Evolutionary conservation across 805 yeast species (phyloP).

Genomic region (Metschnikowia reukaufii): DNA sequence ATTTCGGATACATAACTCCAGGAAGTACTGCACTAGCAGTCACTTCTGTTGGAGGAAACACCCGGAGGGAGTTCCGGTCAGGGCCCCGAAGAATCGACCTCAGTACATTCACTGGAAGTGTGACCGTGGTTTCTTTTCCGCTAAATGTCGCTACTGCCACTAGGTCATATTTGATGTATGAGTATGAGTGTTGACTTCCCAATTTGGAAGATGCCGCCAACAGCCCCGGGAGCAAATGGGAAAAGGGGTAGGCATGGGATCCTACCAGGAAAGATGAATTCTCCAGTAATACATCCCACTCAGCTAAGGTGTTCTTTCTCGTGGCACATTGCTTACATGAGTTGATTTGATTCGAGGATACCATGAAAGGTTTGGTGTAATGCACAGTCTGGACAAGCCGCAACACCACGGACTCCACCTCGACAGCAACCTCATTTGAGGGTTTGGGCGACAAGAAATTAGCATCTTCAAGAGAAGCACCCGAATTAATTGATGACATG

Average conservation of each 20-base stretch:
- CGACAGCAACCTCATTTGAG: background rate
- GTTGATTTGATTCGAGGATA: constrained; percentile 48
- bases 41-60: constrained; percentile 93
- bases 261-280: constrained; percentile 62
- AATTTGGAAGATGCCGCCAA: constrained; percentile 77
- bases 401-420: constrained; percentile 56
- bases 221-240: constrained; percentile 84
- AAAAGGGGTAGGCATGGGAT: constrained; percentile 86
- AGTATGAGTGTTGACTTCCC: constrained; percentile 49
- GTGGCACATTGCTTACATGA: constrained; percentile 60
- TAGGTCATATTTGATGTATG: constrained; percentile 69
- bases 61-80: constrained; percentile 82
- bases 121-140: constrained; percentile 30
- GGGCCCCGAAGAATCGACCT: constrained; percentile 80
- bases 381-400: constrained; percentile 70
- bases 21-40: constrained; percentile 87
- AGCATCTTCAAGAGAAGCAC: background rate
- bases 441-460: background rate
- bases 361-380: constrained; percentile 64
- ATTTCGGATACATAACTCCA: constrained; percentile 83
- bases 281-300: constrained; percentile 80
- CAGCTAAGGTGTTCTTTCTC: constrained; percentile 62
- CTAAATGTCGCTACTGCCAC: constrained; percentile 52
- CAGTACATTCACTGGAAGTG: constrained; percentile 68
- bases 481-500: background rate